These are phyloP conservation scores for Lactifluus rugatus DNA, from an alignment of 768 basidiomycete genomes.

Conservation along the genomic window DNA sequence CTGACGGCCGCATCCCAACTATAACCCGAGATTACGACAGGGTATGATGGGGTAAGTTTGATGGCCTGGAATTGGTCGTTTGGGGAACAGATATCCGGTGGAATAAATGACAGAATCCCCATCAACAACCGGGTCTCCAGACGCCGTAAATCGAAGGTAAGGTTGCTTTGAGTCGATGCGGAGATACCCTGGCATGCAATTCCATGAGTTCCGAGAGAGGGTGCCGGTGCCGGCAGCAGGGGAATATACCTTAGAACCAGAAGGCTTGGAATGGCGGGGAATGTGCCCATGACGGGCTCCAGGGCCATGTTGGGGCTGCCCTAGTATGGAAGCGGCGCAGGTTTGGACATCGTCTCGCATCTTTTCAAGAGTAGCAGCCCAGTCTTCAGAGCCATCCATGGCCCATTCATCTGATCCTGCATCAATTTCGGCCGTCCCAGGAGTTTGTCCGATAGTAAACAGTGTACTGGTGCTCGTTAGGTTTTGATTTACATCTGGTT, in stretches of 20 bases:
- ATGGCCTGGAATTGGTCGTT: conserved; percentile 6
- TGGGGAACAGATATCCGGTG: conserved; percentile 8
- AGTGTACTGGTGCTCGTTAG: background rate
- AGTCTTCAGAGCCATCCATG: conserved; percentile 3
- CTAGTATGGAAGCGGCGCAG: conserved; percentile 3
- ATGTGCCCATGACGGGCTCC: background rate
- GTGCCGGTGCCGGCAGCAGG: background rate
- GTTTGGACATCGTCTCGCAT: conserved; percentile 10
- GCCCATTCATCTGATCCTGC: conserved; percentile 5
- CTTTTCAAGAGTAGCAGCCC: conserved; percentile 4
- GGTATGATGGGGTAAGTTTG: conserved; percentile 7
- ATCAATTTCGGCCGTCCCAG: background rate
- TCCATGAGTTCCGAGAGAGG: background rate
- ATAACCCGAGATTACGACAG: conserved; percentile 2
- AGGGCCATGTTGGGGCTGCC: background rate
- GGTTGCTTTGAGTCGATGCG: background rate
- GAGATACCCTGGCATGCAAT: background rate
- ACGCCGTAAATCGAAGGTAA: conserved; percentile 9
- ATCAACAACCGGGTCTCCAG: conserved; percentile 11
- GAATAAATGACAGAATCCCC: conserved; percentile 1
- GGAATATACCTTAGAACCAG: conserved; percentile 6
- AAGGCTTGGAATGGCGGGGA: background rate
- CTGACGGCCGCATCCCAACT: conserved; percentile 9
- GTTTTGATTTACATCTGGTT: background rate
- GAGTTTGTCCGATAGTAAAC: background rate